Conservation (phyloP, 2,329 filamentous ascomycete species). For the Fusarium sambucinum region DNA sequence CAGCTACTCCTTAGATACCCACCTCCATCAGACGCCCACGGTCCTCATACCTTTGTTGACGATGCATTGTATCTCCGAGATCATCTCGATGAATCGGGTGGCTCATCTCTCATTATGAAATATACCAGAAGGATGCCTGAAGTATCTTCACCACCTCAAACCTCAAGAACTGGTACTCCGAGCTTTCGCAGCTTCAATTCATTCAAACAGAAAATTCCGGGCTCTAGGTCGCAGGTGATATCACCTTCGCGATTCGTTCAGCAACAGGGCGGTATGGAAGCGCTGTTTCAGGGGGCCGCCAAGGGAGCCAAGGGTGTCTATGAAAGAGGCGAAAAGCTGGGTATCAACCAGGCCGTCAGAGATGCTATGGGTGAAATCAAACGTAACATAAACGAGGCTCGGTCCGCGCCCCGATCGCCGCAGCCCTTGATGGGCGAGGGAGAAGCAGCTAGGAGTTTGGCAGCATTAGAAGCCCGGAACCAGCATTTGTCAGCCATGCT, state of each 20-base stretch:
- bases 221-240: conserved; percentile 59
- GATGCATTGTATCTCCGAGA: conserved; percentile 82
- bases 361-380: conserved; percentile 84
- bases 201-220: conserved; percentile 58
- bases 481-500: conserved; percentile 75
- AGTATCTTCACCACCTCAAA: conserved; percentile 44
- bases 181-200: conserved; percentile 51
- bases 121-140: conserved; percentile 72
- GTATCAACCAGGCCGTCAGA: conserved; percentile 84
- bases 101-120: conserved; percentile 74
- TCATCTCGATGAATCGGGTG: conserved; percentile 72
- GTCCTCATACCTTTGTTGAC: conserved; percentile 83
- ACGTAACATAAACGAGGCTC: conserved; percentile 76
- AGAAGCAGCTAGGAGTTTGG: conserved; percentile 54
- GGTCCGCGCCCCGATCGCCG: conserved; percentile 57
- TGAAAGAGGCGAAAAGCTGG: conserved; percentile 79
- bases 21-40: conserved; percentile 69
- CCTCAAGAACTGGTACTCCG: conserved; percentile 52
- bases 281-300: conserved; percentile 79
- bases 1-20: conserved; percentile 88
- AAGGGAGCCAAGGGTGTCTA: conserved; percentile 81
- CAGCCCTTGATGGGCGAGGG: conserved; percentile 54
- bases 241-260: conserved; percentile 65
- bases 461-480: conserved; percentile 73
- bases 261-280: conserved; percentile 73